These are phyloP conservation scores for Rasamsonia emersonii DNA, from an alignment of 2,329 filamentous ascomycete species.

Conservation along the genomic window DNA sequence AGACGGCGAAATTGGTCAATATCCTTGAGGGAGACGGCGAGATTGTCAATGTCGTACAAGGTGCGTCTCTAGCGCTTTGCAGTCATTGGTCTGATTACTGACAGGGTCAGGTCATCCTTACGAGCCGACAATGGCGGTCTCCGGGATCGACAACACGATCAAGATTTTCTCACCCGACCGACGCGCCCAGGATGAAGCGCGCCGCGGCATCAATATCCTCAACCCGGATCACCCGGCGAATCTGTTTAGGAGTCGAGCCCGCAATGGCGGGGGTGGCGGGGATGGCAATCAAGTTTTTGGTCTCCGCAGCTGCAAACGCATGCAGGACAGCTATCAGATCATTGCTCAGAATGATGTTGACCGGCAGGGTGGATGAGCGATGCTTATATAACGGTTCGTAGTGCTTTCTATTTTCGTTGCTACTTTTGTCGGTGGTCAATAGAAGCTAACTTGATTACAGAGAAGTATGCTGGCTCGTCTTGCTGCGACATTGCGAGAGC, in stretches of 20 bases:
- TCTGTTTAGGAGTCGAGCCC: slow-evolving; percentile 16
- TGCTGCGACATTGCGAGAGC: slow-evolving; percentile 32
- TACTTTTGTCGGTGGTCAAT: slow-evolving; percentile 6
- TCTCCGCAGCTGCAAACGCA: slow-evolving; percentile 48
- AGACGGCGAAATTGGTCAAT: slow-evolving; percentile 53
- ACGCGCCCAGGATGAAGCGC: slow-evolving; percentile 48
- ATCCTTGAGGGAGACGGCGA: slow-evolving; percentile 59
- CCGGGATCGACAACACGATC: slow-evolving; percentile 59
- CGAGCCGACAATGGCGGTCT: slow-evolving; percentile 57
- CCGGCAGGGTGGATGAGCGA: slow-evolving; percentile 49
- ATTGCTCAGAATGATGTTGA: slow-evolving; percentile 54
- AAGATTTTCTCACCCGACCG: slow-evolving; percentile 59
- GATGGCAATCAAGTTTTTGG: slow-evolving; percentile 27
- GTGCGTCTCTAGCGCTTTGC: slow-evolving; percentile 22
- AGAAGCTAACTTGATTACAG: slow-evolving; percentile 19
- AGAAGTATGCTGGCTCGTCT: slow-evolving; percentile 41
- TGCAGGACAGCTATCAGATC: slow-evolving; percentile 54
- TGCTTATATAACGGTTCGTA: slow-evolving; percentile 46
- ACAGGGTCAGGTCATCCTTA: slow-evolving; percentile 51
- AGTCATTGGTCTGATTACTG: neutral
- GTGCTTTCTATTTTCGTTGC: neutral
- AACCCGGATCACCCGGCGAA: slow-evolving; percentile 37
- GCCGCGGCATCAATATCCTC: slow-evolving; percentile 49
- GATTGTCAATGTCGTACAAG: slow-evolving; percentile 62
- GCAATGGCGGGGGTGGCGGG: slow-evolving; percentile 14